These are phyloP conservation scores for Penicillium janthinellum DNA, from an alignment of 2,329 filamentous ascomycete species.

Conservation along the genomic window DNA sequence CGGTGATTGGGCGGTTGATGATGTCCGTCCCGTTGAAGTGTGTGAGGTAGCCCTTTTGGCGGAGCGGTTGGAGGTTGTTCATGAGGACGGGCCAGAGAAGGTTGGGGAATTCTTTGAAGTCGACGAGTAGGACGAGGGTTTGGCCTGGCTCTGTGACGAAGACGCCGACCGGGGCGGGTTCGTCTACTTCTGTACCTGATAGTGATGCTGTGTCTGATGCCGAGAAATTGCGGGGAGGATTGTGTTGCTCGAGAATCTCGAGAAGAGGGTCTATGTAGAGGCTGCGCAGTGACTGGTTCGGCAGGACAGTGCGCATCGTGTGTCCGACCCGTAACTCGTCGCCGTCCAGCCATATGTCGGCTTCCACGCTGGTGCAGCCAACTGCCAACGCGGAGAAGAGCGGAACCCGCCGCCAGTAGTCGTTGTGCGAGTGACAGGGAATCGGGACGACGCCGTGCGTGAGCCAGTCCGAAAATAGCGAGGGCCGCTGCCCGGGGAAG, in stretches of 20 bases:
- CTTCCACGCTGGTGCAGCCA: slow-evolving; percentile 67
- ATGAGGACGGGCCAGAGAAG: slow-evolving; percentile 31
- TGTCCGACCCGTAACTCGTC: slow-evolving; percentile 66
- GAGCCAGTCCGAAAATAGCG: slow-evolving; percentile 8
- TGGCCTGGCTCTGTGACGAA: slow-evolving; percentile 57
- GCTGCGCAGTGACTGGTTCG: slow-evolving; percentile 59
- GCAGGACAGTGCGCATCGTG: slow-evolving; percentile 55
- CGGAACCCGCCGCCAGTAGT: slow-evolving; percentile 67
- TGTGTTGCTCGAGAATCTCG: slow-evolving; percentile 58
- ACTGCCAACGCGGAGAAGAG: slow-evolving; percentile 63
- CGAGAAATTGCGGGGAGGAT: slow-evolving; percentile 29
- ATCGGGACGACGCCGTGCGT: slow-evolving; percentile 53
- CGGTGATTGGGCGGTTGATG: slow-evolving; percentile 46
- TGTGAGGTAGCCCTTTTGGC: slow-evolving; percentile 47
- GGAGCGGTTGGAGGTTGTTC: slow-evolving; percentile 44
- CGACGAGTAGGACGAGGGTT: slow-evolving; percentile 65
- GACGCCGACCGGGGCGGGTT: slow-evolving; percentile 51
- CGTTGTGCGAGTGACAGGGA: slow-evolving; percentile 68
- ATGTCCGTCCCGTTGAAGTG: slow-evolving; percentile 45
- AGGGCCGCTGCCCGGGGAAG: slow-evolving; percentile 5
- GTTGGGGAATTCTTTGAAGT: slow-evolving; percentile 64
- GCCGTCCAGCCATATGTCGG: slow-evolving; percentile 67
- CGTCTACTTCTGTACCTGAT: neutral
- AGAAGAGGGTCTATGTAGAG: slow-evolving; percentile 68
- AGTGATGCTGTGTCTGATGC: neutral